Percentiles rank a stretch among this genome's conserved stretches.
Evolutionary conservation across 768 basidiomycete species (phyloP).

Genomic region (Hydnum rufescens): DNA sequence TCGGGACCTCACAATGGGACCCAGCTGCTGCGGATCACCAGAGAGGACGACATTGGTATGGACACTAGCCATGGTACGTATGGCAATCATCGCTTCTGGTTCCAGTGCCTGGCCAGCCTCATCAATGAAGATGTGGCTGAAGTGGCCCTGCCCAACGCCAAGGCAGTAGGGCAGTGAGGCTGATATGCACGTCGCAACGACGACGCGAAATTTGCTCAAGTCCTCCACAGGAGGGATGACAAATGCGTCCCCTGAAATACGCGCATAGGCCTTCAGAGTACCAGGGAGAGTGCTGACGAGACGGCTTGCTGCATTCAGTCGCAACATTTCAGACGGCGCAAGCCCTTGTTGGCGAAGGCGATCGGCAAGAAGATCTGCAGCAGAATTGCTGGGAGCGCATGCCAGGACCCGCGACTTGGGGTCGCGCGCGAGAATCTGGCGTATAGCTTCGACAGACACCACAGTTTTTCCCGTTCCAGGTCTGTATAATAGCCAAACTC

Average conservation of each 20-base stretch:
- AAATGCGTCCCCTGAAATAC: constrained; percentile 15
- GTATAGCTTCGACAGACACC: constrained; percentile 42
- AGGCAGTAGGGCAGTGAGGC: constrained; percentile 29
- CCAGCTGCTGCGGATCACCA: constrained; percentile 23
- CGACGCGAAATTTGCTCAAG: constrained; percentile 28
- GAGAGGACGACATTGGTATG: constrained; percentile 21
- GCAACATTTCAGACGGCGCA: constrained; percentile 23
- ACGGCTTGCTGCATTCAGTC: constrained; percentile 33
- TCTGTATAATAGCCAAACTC: constrained; percentile 15
- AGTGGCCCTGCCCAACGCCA: constrained; percentile 34
- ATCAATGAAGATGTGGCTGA: constrained; percentile 40
- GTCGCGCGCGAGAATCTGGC: constrained; percentile 28
- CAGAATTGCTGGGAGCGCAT: constrained; percentile 49
- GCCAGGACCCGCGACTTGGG: constrained; percentile 32
- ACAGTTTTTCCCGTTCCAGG: constrained; percentile 53
- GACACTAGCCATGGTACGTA: constrained; percentile 17
- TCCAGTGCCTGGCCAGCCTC: constrained; percentile 48
- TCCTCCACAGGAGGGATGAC: constrained; percentile 25
- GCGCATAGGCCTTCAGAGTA: constrained; percentile 14
- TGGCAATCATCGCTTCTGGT: constrained; percentile 32
- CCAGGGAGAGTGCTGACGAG: constrained; percentile 21
- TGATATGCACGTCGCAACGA: constrained; percentile 39
- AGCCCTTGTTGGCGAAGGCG: constrained; percentile 22
- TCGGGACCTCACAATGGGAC: constrained; percentile 20
- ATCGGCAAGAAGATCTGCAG: constrained; percentile 37